phyloP scores from a whole-genome alignment of 2,329 filamentous ascomycete genomes.

The Fusarium coicis region DNA sequence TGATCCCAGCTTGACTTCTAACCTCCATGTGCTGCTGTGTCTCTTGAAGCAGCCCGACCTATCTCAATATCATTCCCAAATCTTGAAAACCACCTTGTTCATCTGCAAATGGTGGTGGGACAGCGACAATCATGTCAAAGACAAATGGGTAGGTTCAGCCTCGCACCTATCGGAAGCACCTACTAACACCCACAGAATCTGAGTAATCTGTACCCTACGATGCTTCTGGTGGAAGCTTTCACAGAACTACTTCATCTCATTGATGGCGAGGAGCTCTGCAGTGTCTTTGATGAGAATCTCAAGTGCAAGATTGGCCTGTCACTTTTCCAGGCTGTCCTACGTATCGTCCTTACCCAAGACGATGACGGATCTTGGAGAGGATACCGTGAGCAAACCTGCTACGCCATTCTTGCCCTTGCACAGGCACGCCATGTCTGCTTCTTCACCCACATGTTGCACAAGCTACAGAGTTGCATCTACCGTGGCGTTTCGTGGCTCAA shows the following conservation, averaged over 20 bases:
- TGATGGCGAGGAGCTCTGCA: accelerated
- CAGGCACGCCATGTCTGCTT: neutral
- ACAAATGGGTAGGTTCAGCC: neutral
- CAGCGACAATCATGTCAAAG: neutral
- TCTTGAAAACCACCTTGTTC: neutral
- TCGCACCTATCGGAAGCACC: accelerated
- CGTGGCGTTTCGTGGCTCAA: neutral
- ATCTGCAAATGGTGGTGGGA: neutral
- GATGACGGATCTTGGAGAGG: neutral
- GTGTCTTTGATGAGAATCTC: neutral
- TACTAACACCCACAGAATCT: neutral
- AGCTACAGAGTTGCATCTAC: neutral
- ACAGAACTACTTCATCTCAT: neutral
- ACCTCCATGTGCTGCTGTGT: neutral
- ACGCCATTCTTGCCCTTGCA: neutral
- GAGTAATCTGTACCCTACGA: neutral
- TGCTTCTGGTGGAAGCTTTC: neutral
- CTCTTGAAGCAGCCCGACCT: neutral
- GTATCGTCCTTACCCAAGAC: neutral
- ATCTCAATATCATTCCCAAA: neutral
- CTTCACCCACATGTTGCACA: accelerated
- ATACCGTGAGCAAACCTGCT: neutral
- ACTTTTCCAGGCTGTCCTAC: neutral
- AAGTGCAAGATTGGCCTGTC: neutral
- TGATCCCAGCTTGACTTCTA: conserved; percentile 1